These are phyloP conservation scores for Mycena crocata DNA, from an alignment of 768 basidiomycete species.

Conservation along the genomic window DNA sequence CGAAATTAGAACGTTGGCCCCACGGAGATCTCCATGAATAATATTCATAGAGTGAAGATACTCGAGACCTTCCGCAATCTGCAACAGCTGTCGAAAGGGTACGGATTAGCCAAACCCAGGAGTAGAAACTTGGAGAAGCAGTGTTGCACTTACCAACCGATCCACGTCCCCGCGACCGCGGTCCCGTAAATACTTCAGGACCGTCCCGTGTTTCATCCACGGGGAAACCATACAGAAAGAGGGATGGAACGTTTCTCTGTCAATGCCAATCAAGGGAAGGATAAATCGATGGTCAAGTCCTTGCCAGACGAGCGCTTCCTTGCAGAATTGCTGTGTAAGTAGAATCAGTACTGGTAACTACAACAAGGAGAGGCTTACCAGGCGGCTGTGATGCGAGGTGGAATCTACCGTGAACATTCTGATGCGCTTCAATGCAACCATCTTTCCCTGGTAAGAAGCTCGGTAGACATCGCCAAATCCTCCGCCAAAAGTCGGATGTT, in stretches of 20 bases:
- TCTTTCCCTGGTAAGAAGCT: constrained; percentile 15
- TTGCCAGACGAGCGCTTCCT: constrained; percentile 44
- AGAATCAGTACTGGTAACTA: neutral
- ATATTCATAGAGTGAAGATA: constrained; percentile 36
- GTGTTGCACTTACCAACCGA: constrained; percentile 23
- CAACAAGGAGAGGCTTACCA: neutral
- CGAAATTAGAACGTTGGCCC: constrained; percentile 45
- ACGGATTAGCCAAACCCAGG: neutral
- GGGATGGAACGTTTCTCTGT: constrained; percentile 35
- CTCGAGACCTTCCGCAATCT: constrained; percentile 36
- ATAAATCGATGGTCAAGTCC: constrained; percentile 44
- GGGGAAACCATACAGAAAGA: constrained; percentile 43
- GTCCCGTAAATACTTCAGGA: constrained; percentile 34
- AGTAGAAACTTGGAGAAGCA: neutral
- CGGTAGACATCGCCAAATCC: too few species aligned
- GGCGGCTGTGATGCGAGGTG: constrained; percentile 3
- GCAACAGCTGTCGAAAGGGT: constrained; percentile 19
- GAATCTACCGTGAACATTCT: neutral
- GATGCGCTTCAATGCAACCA: constrained; percentile 13
- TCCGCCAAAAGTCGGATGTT: constrained; percentile 30
- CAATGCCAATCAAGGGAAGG: constrained; percentile 44
- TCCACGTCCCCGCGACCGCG: constrained; percentile 34
- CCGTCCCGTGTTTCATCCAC: constrained; percentile 44
- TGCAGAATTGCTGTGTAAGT: constrained; percentile 37
- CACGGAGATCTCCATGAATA: constrained; percentile 36